These are phyloP conservation scores for Apiosordaria backusii DNA, from an alignment of 495 filamentous ascomycete genomes.

Conservation along the genomic window DNA sequence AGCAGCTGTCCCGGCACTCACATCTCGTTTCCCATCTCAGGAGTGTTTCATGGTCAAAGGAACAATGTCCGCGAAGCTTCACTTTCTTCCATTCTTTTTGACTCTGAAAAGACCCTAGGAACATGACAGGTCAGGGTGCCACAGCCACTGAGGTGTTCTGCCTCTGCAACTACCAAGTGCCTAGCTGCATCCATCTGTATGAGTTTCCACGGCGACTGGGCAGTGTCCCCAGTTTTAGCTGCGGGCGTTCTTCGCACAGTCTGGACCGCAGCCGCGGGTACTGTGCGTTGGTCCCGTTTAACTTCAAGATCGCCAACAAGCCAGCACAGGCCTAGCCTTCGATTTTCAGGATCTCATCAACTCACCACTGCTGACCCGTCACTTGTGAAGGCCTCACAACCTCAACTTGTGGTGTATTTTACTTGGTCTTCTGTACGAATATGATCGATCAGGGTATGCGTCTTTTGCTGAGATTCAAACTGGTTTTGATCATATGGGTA, in stretches of 20 bases:
- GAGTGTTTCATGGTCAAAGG: constrained; percentile 15
- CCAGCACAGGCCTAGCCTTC: not conserved
- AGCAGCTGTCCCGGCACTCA: constrained; percentile 7
- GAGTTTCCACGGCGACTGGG: constrained; percentile 8
- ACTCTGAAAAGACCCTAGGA: not conserved
- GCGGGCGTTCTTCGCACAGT: not conserved
- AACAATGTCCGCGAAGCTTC: not conserved
- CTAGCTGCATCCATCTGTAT: not conserved
- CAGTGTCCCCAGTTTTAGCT: not conserved
- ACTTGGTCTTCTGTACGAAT: not conserved
- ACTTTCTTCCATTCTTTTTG: not conserved
- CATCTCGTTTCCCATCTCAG: constrained; percentile 13
- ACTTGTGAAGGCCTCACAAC: not conserved
- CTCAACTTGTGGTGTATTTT: not conserved
- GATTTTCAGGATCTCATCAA: not conserved
- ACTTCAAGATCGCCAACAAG: constrained; percentile 1
- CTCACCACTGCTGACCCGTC: not conserved
- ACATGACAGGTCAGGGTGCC: not conserved
- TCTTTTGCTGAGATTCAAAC: not conserved
- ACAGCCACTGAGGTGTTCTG: no score
- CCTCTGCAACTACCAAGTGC: not conserved
- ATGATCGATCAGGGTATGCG: not conserved
- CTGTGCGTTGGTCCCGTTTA: constrained; percentile 7
- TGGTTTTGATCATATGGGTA: not conserved
- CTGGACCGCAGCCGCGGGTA: constrained; percentile 12